Base-by-base conservation (phyloP, 176 grass and related monocot genomes). In the Eremochloa ophiuroides region DNA sequence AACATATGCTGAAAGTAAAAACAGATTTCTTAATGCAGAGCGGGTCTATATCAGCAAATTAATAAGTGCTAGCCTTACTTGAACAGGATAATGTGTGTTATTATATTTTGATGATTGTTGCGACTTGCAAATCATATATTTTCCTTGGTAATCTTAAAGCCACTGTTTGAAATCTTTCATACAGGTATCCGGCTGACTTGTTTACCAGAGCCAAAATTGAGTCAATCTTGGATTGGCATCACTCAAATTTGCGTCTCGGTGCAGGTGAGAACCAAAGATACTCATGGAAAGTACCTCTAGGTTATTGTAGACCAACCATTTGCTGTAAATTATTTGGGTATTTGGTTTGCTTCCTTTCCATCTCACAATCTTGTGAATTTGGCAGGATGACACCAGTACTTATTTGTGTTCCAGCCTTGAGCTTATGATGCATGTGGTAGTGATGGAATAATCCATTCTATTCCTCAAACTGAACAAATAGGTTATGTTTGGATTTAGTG, bases 161-260 rank as follows among this genome's bases (percentile, higher is more conserved):
- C 75, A 76, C 27, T 33, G 3, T 38, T 53, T 62, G 11, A n/a
- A 44, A 18, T 51, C 5, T 63, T 74, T 59, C 23, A 53, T 51
- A 43, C 59, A 92, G 92, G 95, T 97, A 97, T 69, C 92, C 95
- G 1, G 73, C 86, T 8, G 95, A 97, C 87, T 78, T 97, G 65
- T 87, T 86, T 23, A 89, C 46, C 12, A 91, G 88, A 93, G 95
- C 92, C 9, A 97, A 94, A 86, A 34, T 91, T 25, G 83, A 97
- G 39, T 87, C 95, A 13, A 79, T 93, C 73, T 91, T 97, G 83
- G 95, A 97, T 90, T 97, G 95, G 92, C 95, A 97, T 86, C 95
- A 94, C 80, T 79, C 88, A 2, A 97, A 97, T 77, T 79, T 94
- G 63, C 89, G 90, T 9, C 87, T 69, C 77, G 89, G 91, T 79